phyloP scores from a whole-genome alignment of 2,329 filamentous ascomycete genomes.

The Claviceps arundinis region DNA sequence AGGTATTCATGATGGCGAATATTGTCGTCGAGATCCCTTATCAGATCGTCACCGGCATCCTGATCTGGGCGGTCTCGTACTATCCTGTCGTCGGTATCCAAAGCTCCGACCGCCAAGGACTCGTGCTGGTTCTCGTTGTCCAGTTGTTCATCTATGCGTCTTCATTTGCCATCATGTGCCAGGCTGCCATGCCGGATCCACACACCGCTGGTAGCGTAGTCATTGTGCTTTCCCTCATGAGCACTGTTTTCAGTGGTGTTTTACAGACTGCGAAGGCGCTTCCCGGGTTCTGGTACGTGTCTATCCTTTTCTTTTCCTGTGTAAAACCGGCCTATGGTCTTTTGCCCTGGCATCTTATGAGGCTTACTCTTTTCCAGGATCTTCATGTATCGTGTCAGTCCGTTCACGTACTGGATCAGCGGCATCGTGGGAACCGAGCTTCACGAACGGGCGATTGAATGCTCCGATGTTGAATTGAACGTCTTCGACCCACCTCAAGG shows the following conservation, averaged over 20 bases:
- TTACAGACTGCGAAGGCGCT: slow-evolving; percentile 44
- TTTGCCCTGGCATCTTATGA: too few relatives aligned
- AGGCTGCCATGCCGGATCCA: slow-evolving; percentile 54
- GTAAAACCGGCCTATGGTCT: not conserved
- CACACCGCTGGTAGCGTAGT: slow-evolving; percentile 53
- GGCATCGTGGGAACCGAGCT: slow-evolving; percentile 57
- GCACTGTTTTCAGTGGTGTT: slow-evolving; percentile 50
- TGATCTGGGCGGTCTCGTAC: slow-evolving; percentile 56
- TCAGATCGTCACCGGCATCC: slow-evolving; percentile 48
- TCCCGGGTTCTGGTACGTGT: slow-evolving; percentile 47
- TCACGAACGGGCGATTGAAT: slow-evolving; percentile 37
- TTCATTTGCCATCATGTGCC: slow-evolving; percentile 58
- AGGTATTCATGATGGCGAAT: slow-evolving; percentile 58
- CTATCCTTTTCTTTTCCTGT: not conserved
- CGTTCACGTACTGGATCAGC: slow-evolving; percentile 55
- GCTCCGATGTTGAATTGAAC: slow-evolving; percentile 43
- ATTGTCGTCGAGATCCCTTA: slow-evolving; percentile 61
- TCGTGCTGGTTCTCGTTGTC: slow-evolving; percentile 52
- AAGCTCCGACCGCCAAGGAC: slow-evolving; percentile 40
- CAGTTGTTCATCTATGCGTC: slow-evolving; percentile 59
- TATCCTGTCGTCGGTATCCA: slow-evolving; percentile 43
- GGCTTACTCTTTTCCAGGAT: slow-evolving; percentile 24
- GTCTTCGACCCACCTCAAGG: slow-evolving; percentile 50
- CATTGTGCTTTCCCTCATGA: slow-evolving; percentile 45
- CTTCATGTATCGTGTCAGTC: slow-evolving; percentile 57